phyloP scores from a whole-genome alignment of 495 filamentous ascomycete species.

The Aspergillus wentii region DNA sequence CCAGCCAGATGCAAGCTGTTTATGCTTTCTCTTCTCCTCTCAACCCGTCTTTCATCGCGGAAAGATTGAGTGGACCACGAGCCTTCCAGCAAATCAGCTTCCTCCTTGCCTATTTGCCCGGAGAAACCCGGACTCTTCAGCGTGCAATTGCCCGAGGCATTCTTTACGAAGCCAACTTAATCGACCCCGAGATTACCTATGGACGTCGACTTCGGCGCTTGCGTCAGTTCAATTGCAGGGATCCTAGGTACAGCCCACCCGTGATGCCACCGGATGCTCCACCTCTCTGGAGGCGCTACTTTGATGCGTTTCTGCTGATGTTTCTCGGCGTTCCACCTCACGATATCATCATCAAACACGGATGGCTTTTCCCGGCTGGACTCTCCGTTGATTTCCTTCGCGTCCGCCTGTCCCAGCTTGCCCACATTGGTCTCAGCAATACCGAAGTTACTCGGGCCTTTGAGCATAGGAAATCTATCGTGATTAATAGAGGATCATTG shows the following conservation, averaged over 20 bases:
- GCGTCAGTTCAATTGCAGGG: constrained; percentile 4
- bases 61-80: constrained; percentile 7
- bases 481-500: too few relatives aligned
- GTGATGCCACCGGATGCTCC: not conserved
- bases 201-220: constrained; percentile 7
- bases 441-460: too few relatives aligned
- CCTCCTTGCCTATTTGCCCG: constrained; percentile 11
- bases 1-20: constrained; percentile 10
- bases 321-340: constrained; percentile 8
- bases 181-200: constrained; percentile 7
- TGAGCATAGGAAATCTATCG: too few relatives aligned
- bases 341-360: constrained; percentile 3
- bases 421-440: constrained; percentile 8
- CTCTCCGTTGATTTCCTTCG: constrained; percentile 9
- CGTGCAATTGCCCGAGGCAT: constrained; percentile 11
- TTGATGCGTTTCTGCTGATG: constrained; percentile 9
- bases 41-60: constrained; percentile 6
- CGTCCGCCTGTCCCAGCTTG: constrained; percentile 12
- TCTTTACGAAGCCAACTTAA: constrained; percentile 7
- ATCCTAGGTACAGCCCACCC: not conserved
- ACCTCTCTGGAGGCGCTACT: constrained; percentile 5
- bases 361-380: not conserved
- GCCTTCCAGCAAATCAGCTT: constrained; percentile 12
- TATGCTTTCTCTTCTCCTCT: constrained; percentile 9
- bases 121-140: constrained; percentile 14